Evolutionary conservation across 352 stramenopile species (phyloP), one percentile per base, ranked within the genome.

Genomic region (Poterioochromonas sp.): DNA sequence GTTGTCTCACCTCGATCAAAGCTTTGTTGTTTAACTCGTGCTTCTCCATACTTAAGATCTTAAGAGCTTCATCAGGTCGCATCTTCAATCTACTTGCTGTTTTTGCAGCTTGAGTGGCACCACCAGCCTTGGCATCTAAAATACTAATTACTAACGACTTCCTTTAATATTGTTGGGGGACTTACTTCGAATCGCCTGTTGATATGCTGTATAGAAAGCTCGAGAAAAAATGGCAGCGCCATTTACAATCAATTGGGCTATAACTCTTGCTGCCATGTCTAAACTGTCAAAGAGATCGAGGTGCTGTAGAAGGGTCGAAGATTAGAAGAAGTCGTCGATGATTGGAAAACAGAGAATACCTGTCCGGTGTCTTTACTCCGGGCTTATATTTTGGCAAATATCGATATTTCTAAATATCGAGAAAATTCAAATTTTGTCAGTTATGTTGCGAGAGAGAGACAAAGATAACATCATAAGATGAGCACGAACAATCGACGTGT

Each of bases 51-150:
- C 29, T 74, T 39, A 74, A 54, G 11, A 74, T 74, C n/a, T 74
- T 74, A 5, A 74, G 11, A 58, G 65, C 65, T 34, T 74, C 65
- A n/a, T 74, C 65, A 74, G 65, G 3, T 8, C 2, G 3, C 65
- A 74, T 58, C 40, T 39, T 53, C 1, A 34, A 11, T 5, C 15
- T n/a, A 39, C 22, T 51, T 34, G 65, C 65, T 35, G 22, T 40
- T 8, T 5, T 26, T 35, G 65, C 65, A 18, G 39, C 40, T 29
- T 5, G 5, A 68, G 58, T 26, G 8, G 11, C 63, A 47, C 39
- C 65, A 40, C 65, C 65, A 74, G 39, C 65, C 12, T 54, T 51
- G 40, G 65, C 65, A 74, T 74, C 65, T 74, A 39, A 37, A 74
- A 54, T 37, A 51, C 35, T 26, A 51, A 58, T 1, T 40, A 35